These are phyloP conservation scores for Emiliania huxleyi DNA, from an alignment of 78 protist genomes.

Conservation along the genomic window DNA sequence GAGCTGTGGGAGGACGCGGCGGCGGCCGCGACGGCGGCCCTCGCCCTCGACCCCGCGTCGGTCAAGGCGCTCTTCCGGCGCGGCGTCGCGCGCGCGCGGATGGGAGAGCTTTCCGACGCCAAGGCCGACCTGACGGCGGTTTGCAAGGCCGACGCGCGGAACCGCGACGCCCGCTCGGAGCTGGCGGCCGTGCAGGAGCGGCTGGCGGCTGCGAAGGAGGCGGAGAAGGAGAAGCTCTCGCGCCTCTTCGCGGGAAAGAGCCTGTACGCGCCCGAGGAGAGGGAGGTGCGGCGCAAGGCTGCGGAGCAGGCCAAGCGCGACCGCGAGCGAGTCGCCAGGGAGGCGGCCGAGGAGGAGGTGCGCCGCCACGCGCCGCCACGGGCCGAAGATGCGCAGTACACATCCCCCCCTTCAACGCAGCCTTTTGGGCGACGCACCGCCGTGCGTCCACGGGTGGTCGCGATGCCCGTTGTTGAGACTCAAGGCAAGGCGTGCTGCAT, in stretches of 20 bases:
- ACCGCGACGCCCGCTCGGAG: conserved; percentile 6
- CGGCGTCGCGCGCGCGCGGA: conserved; percentile 16
- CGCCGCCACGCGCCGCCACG: too few species aligned
- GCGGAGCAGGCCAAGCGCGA: background rate
- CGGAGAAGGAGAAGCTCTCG: background rate
- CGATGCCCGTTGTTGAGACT: too few species aligned
- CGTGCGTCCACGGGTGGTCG: too few species aligned
- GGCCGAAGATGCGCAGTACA: too few species aligned
- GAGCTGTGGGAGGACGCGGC: background rate
- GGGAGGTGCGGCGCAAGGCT: too few species aligned
- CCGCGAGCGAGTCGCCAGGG: background rate
- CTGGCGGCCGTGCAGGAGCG: background rate
- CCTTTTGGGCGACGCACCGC: too few species aligned
- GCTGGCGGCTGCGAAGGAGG: background rate
- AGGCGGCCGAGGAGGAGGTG: background rate
- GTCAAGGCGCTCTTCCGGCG: conserved; percentile 29
- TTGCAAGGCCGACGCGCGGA: background rate
- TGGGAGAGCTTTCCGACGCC: background rate
- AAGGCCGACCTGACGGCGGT: background rate
- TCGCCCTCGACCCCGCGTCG: background rate
- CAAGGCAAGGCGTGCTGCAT: too few species aligned
- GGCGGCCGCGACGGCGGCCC: background rate
- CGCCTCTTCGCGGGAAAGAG: background rate
- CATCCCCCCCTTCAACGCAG: too few species aligned
- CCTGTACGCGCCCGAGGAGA: background rate